A percentile compares a stretch with the other conserved stretches of the same genome.
These are phyloP conservation scores for Prunus kanzakura DNA, from an alignment of 306 rosid genomes.

Conservation along the genomic window DNA sequence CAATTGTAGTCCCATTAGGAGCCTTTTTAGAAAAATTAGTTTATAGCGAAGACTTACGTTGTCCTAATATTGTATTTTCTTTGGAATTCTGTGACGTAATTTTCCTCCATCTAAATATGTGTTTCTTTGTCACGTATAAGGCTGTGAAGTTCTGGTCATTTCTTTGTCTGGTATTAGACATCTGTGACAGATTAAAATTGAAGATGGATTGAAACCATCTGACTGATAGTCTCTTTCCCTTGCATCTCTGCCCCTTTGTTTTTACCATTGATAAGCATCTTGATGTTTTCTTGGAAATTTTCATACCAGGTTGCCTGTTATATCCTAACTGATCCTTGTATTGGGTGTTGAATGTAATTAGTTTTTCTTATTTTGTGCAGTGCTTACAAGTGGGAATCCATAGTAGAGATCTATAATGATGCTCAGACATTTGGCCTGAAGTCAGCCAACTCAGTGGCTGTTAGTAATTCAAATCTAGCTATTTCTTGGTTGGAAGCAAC, in stretches of 20 bases:
- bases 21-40: neutral
- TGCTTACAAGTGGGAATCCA: constrained; percentile 66
- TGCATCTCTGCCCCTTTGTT: neutral
- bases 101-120: neutral
- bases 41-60: neutral
- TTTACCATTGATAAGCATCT: neutral
- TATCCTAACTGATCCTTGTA: constrained; percentile 13
- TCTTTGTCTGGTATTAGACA: neutral
- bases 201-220: neutral
- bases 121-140: neutral
- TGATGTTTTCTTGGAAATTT: neutral
- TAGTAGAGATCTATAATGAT: constrained; percentile 72
- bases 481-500: constrained; percentile 93
- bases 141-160: neutral
- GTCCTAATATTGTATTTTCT: neutral
- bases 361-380: constrained; percentile 45
- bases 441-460: constrained; percentile 62
- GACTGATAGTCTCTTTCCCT: neutral
- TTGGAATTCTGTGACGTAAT: neutral
- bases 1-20: constrained; percentile 1
- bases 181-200: neutral
- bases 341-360: constrained; percentile 17
- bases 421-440: constrained; percentile 75
- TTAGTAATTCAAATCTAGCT: constrained; percentile 72
- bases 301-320: neutral